These are phyloP conservation scores for Podila minutissima DNA, from an alignment of 192 early-diverging fungal species.

Conservation along the genomic window DNA sequence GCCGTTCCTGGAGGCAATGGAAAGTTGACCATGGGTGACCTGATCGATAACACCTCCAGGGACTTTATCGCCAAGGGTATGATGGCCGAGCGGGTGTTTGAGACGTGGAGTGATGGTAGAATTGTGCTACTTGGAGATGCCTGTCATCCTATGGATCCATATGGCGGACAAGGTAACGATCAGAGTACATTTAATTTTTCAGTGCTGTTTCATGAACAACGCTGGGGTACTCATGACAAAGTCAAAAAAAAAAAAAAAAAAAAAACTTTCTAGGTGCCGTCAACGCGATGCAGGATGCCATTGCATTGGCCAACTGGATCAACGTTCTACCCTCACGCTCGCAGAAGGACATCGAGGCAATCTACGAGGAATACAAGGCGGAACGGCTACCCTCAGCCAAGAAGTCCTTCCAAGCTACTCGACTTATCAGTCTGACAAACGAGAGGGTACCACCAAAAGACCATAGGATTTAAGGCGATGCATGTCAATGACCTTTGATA, in stretches of 20 bases:
- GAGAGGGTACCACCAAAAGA: not conserved
- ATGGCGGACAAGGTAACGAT: not conserved
- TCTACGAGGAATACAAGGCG: not conserved
- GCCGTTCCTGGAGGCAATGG: not conserved
- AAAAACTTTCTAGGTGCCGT: not conserved
- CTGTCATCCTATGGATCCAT: conserved; percentile 1
- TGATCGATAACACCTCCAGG: not conserved
- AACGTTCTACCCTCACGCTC: not conserved
- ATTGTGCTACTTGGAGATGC: not conserved
- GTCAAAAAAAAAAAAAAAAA: not conserved
- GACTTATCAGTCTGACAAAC: not conserved
- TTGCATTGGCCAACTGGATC: not conserved
- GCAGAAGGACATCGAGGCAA: not conserved
- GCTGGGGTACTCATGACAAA: not conserved
- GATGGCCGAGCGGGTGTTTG: not conserved
- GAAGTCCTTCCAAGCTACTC: not conserved
- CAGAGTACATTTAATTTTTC: too few relatives aligned
- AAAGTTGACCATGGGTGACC: not conserved
- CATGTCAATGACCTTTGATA: too few relatives aligned
- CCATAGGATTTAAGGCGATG: too few relatives aligned
- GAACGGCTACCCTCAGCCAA: not conserved
- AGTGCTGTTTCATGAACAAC: too few relatives aligned
- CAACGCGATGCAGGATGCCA: not conserved
- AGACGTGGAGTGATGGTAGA: not conserved
- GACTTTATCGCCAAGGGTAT: not conserved